Conservation (phyloP, 176 grass and related monocot genomes). For the Rhipidocladum racemiflorum region DNA sequence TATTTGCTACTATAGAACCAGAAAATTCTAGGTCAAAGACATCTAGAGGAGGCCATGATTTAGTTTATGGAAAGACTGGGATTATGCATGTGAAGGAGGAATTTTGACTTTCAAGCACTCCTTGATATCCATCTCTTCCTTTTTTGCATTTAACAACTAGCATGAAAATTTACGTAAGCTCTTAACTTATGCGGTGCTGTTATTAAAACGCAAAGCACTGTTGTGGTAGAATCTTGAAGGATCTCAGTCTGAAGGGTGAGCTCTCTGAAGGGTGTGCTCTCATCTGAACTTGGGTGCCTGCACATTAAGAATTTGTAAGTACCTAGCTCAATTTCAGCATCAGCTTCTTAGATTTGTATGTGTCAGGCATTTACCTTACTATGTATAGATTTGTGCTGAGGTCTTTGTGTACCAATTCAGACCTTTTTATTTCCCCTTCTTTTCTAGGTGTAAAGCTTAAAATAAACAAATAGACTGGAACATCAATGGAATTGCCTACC, state of each 20-base stretch:
- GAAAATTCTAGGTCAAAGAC: constrained; percentile 9
- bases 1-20: not conserved
- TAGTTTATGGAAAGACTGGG: not conserved
- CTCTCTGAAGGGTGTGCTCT: not conserved
- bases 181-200: too few species aligned
- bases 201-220: not conserved
- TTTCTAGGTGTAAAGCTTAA: too few species aligned
- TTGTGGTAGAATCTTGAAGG: not conserved
- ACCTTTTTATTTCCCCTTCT: too few species aligned
- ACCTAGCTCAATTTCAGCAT: not conserved
- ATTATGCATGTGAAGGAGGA: not conserved
- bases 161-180: not conserved
- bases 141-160: not conserved
- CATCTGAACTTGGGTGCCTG: not conserved
- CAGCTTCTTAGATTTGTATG: too few species aligned
- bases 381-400: too few species aligned
- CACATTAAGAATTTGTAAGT: not conserved
- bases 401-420: too few species aligned
- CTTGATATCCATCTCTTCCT: not conserved
- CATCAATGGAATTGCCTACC: too few species aligned
- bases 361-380: too few species aligned
- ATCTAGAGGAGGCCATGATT: constrained; percentile 21
- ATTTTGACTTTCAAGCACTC: not conserved
- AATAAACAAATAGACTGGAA: too few species aligned
- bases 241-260: too few species aligned